Base-by-base conservation (phyloP, 768 basidiomycete species). In the Hygrocybe punicea region DNA sequence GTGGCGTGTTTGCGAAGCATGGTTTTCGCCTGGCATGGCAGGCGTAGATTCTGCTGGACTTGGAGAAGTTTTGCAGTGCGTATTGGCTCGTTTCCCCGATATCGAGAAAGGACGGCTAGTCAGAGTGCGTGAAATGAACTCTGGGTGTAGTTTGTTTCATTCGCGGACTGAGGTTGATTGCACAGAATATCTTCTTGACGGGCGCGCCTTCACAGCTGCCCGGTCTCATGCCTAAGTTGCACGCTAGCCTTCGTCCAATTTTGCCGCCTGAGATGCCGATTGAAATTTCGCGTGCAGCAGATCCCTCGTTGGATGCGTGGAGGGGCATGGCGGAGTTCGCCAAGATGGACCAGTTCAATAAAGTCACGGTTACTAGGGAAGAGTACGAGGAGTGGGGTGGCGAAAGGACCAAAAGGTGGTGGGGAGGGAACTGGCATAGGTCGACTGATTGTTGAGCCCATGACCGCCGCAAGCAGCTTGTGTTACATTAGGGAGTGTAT, bases 41-140 rank as follows among this genome's bases (percentile, higher is more conserved):
- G 96, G 97, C 2, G 79, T 96, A 16, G 97, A 98, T 69, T 91
- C 87, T 11, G 96, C 97, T 0, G 97, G 97, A 0, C 72, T 99
- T 8, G 89, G 87, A n/a, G 97, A 99, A 71, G 84, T 98, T 2
- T 73, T 94, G 16, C 93, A 91, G 64, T 89, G 84, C 66, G 81
- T 98, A 46, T 78, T 99, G 51, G 78, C 82, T 44, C 75, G 86
- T 51, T 93, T 93, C 73, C 71, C 79, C 3, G 80, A 83, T 21
- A 72, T 73, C 3, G 89, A 94, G 51, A 86, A 90, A 66, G 77
- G 73, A 21, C 76, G 84, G 48, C 78, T 98, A 40, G 90, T 89
- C 61, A 83, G 88, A 76, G 95, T 94, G 59, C 44, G 58, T 78
- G 2, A 19, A 13, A 9, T 2, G 21, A 34, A 33, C 23, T 9